Conservation (phyloP, 192 early-diverging fungal species). For the Backusella mclennaniae region DNA sequence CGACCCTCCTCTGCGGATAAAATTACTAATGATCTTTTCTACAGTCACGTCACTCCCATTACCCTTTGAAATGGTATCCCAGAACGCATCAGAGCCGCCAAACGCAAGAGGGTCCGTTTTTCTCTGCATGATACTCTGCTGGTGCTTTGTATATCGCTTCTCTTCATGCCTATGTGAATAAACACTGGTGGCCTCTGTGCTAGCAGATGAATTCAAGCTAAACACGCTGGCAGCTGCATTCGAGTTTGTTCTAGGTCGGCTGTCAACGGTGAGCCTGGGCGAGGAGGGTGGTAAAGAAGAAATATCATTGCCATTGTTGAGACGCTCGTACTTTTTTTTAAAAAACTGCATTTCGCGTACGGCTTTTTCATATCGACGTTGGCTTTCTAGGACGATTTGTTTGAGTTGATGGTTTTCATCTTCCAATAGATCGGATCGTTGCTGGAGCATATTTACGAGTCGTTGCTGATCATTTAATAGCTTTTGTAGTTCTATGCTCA, state of each 20-base stretch:
- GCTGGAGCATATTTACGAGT: conserved; percentile 5
- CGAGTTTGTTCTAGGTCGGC: conserved; percentile 4
- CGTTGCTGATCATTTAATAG: conserved; percentile 18
- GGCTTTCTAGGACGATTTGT: background rate
- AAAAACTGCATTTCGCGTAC: conserved; percentile 41
- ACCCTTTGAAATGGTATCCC: conserved; percentile 33
- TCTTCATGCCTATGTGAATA: background rate
- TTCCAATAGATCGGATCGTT: conserved; percentile 5
- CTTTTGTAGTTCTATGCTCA: conserved; percentile 9
- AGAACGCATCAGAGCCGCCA: conserved; percentile 37
- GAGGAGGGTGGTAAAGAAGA: background rate
- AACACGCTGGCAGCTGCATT: conserved; percentile 12
- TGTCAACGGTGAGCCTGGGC: background rate
- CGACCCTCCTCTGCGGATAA: conserved; percentile 31
- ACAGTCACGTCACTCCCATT: conserved; percentile 26
- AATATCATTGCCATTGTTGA: background rate
- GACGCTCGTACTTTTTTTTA: conserved; percentile 26
- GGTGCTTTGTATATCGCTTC: background rate
- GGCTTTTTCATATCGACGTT: conserved; percentile 38
- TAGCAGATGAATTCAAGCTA: background rate
- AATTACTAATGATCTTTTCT: conserved; percentile 39
- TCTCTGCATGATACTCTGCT: conserved; percentile 9
- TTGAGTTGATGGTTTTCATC: conserved; percentile 15
- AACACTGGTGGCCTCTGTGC: conserved; percentile 8
- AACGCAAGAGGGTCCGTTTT: conserved; percentile 24